Conservation (phyloP, 208 protist species). For the Borovskyia barvae region DNA sequence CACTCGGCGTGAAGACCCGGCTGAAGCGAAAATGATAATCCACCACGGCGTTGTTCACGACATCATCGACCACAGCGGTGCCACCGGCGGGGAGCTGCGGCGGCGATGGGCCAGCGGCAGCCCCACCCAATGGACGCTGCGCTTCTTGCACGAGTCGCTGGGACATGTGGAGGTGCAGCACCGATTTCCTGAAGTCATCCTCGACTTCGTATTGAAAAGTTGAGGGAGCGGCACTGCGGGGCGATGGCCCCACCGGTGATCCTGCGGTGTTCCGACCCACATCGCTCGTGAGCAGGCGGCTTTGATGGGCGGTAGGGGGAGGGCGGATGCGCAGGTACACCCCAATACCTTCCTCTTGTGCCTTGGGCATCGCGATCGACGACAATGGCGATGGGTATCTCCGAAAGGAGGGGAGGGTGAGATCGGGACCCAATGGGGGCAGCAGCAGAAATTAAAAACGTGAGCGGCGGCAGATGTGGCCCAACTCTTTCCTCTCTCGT, state of each 20-base stretch:
- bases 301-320: slow-evolving; percentile 47
- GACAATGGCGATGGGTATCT: background rate
- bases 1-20: slow-evolving; percentile 71
- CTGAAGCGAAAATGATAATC: slow-evolving; percentile 73
- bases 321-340: slow-evolving; percentile 82
- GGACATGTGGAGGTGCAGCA: slow-evolving; percentile 22
- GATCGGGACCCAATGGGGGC: too few relatives aligned
- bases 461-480: too few relatives aligned
- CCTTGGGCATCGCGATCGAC: slow-evolving; percentile 4
- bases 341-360: slow-evolving; percentile 54
- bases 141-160: slow-evolving; percentile 22
- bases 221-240: background rate
- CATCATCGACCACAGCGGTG: slow-evolving; percentile 20
- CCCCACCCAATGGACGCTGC: slow-evolving; percentile 2
- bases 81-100: background rate
- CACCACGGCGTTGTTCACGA: slow-evolving; percentile 75
- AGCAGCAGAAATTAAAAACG: too few relatives aligned
- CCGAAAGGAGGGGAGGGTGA: background rate
- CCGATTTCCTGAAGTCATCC: slow-evolving; percentile 15
- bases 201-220: slow-evolving; percentile 23
- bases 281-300: slow-evolving; percentile 43
- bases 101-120: background rate
- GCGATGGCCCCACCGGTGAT: background rate
- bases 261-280: too few relatives aligned
- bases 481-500: too few relatives aligned